Base-by-base conservation (phyloP, 1,284 basidiomycete species). In the Nidula niveotomentosa region DNA sequence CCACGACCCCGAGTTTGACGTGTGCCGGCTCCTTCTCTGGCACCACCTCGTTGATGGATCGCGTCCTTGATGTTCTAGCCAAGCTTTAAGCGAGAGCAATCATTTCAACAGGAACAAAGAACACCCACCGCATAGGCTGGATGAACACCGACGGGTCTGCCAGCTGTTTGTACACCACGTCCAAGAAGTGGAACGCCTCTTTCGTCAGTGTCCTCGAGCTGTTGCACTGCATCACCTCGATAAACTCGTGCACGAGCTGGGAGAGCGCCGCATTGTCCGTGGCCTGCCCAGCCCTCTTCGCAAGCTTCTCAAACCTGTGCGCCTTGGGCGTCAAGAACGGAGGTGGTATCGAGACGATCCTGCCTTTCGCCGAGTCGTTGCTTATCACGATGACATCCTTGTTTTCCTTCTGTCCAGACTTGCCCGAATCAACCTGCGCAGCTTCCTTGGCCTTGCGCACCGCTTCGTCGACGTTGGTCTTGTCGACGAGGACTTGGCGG, bases 121-220 rank as follows among this genome's bases (percentile, higher is more conserved):
- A 35, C 35, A 65, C 69, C 47, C 54, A 75, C 70, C 85, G 77
- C 61, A 82, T 64, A 4, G 86, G 85, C 37, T 75, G 69, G 50
- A 80, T 65, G 60, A 80, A 82, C 47, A 83, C 79, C 23, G 81
- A 81, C 18, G 88, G 85, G 65, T 88, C 83, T 43, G 78, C 79
- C 44, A 91, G 76, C 62, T 87, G 87, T 65, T 86, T 86, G 66
- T 81, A 76, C 56, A 91, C 66, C 35, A 81, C 77, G 56, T 89
- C 86, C 53, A 91, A 70, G 68, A 91, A 86, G 30, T 73, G 69
- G 62, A 85, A 88, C 8, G 81, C 89, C 60, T 90, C 88, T 66
- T 83, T 84, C 34, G 88, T 91, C 53, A 91, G 64, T 45, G 80
- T 82, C 58, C 79, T 78, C 48, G 85, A 88, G 51, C 78, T 83